Evolutionary conservation across 805 yeast genomes (phyloP), one percentile per base, ranked within the genome.

Genomic region (Candida namnaoensis): DNA sequence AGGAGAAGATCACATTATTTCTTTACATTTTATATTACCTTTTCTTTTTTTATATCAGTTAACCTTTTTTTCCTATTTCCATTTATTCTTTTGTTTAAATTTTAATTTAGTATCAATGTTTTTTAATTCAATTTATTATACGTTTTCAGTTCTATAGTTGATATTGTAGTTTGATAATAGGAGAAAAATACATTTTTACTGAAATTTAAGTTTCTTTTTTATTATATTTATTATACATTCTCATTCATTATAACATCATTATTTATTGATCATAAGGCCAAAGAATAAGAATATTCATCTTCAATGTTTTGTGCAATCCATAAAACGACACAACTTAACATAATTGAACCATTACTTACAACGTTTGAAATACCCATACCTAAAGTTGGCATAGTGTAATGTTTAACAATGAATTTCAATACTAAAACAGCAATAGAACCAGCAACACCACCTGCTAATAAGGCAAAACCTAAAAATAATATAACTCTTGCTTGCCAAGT

Each of bases 271-370:
- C 66, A 86, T 51, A 87, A 67, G 28, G 95, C 88, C 58, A 90
- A 74, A 37, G 95, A 83, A 60, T 93, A 91, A 47, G 95, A 84
- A 64, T 90, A 91, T 62, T 91, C 98, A 57, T 93, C 98, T 61
- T 93, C 97, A 44, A 88, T 81, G 60, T 88, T 93, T 60, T 91
- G 98, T 23, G 96, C 88, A 41, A 91, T 68, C 99, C 99, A 93
- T 53, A 93, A 67, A 8, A 82, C 71, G 38, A 87, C 78, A 62
- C 97, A 90, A 66, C 97, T 88, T 52, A 87, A 65, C 88, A 91
- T 84, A 32, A 91, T 77, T 46, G 82, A 69, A 7, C 77, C 74
- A 54, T 90, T 88, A 37, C 87, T 80, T 23, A 83, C 74, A 35
- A 93, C 90, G 62, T 91, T 91, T 44, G 87, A 80, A 23, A 88